Conservation (phyloP, 768 basidiomycete species). For the Suillus sp. region DNA sequence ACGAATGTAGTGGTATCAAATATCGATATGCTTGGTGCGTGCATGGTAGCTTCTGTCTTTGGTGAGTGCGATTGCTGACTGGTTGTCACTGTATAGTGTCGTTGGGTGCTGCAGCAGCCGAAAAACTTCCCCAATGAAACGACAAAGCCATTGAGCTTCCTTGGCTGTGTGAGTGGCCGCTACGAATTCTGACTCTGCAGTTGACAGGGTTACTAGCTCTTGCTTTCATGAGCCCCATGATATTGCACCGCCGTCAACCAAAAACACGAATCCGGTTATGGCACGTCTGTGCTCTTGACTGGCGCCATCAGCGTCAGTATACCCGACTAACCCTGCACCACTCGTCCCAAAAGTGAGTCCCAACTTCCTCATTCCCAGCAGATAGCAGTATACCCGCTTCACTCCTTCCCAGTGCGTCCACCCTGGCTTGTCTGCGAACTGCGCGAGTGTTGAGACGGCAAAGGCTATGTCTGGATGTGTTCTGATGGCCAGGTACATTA, state of each 20-base stretch:
- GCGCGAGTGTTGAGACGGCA: constrained; percentile 25
- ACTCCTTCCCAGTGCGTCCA: constrained; percentile 25
- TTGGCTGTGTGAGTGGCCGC: constrained; percentile 1
- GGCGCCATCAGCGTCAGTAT: background rate
- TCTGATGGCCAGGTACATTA: constrained; percentile 32
- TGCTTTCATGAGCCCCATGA: background rate
- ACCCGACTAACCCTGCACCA: background rate
- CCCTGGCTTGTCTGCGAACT: constrained; percentile 15
- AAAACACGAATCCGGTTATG: background rate
- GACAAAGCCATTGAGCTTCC: background rate
- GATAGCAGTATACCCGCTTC: constrained; percentile 23
- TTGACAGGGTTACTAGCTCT: background rate
- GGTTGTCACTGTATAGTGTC: constrained; percentile 36
- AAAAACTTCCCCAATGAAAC: background rate
- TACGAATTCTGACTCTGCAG: background rate
- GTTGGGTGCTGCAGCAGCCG: constrained; percentile 4
- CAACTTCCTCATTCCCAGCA: background rate
- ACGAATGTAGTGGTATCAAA: constrained; percentile 41
- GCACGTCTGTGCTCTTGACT: background rate
- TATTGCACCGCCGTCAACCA: background rate
- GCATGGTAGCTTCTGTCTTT: constrained; percentile 39
- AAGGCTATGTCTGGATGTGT: constrained; percentile 36
- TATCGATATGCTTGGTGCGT: constrained; percentile 46
- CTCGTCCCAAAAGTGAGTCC: background rate
- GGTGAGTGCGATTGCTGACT: constrained; percentile 37